Percentiles rank a stretch among this genome's conserved stretches.
Evolutionary conservation across 352 stramenopile species (phyloP).

Genomic region (Globisporangium radiosum): DNA sequence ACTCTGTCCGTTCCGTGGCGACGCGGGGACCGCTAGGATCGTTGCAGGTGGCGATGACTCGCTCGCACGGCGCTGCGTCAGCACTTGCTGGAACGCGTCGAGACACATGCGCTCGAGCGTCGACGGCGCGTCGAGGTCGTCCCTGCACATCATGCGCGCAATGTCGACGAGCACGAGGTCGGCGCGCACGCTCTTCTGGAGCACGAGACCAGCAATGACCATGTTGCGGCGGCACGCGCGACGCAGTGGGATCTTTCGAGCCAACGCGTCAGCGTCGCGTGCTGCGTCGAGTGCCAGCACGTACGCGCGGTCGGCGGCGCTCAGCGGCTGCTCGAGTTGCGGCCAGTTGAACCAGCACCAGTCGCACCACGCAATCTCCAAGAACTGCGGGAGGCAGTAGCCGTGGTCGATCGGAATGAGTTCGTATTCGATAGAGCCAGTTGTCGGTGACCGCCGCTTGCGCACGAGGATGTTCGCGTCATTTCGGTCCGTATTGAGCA

Average conservation of each 20-base stretch:
- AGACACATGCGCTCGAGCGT: slow-evolving; percentile 56
- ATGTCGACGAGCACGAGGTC: slow-evolving; percentile 65
- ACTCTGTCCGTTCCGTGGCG: no score
- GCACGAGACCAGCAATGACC: slow-evolving; percentile 69
- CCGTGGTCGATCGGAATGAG: slow-evolving; percentile 99
- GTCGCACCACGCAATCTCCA: slow-evolving; percentile 97
- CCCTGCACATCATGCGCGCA: slow-evolving; percentile 77
- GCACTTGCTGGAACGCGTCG: slow-evolving; percentile 62
- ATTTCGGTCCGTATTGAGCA: slow-evolving; percentile 98
- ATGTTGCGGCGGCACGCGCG: slow-evolving; percentile 72
- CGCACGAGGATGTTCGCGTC: slow-evolving; percentile 96
- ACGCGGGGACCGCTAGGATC: no score
- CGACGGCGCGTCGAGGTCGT: slow-evolving; percentile 73
- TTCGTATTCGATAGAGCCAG: slow-evolving; percentile 73
- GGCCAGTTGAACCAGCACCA: slow-evolving; percentile 99
- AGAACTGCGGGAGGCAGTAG: slow-evolving; percentile 93
- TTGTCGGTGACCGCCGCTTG: slow-evolving; percentile 49
- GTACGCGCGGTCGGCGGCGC: slow-evolving; percentile 50
- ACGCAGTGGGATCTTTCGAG: slow-evolving; percentile 69
- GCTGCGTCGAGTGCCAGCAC: slow-evolving; percentile 50
- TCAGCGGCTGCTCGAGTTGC: slow-evolving; percentile 78
- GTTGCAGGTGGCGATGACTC: slow-evolving; percentile 1
- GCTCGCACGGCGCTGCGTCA: slow-evolving; percentile 15
- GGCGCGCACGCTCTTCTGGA: slow-evolving; percentile 69
- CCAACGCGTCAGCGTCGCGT: slow-evolving; percentile 47